phyloP scores from a whole-genome alignment of 2,329 filamentous ascomycete species.

The Fusarium aywerte region DNA sequence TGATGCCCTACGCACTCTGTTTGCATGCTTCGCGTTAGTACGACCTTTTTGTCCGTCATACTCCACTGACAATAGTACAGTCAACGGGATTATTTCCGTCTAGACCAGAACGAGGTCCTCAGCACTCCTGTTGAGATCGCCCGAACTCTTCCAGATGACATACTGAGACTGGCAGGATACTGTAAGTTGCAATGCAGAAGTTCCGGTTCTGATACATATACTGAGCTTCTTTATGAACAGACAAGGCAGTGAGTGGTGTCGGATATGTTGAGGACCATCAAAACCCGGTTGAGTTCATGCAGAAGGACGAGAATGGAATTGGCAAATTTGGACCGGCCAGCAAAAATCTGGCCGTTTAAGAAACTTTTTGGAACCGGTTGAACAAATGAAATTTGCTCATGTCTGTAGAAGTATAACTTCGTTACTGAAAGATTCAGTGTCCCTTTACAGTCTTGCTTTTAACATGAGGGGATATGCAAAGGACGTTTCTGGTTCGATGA shows the following conservation, averaged over 20 bases:
- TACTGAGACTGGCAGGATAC: background rate
- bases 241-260: background rate
- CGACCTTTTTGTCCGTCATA: fast-evolving
- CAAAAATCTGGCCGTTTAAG: background rate
- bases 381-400: too few relatives aligned
- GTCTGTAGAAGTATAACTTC: too few relatives aligned
- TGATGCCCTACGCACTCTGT: background rate
- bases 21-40: background rate
- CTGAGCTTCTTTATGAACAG: background rate
- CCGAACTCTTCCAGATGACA: background rate
- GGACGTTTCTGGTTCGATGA: too few relatives aligned
- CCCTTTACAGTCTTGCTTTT: background rate
- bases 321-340: background rate
- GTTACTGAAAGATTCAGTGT: too few relatives aligned
- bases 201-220: background rate
- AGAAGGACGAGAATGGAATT: background rate
- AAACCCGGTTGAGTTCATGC: background rate
- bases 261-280: background rate
- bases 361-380: too few relatives aligned
- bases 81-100: background rate
- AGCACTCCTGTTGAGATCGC: background rate
- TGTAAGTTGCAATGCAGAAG: background rate
- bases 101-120: background rate
- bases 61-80: fast-evolving
- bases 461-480: background rate